Evolutionary conservation across 257 asterid species (phyloP), one percentile per base, ranked within the genome.

Genomic region (Dorcoceras hygrometricum): DNA sequence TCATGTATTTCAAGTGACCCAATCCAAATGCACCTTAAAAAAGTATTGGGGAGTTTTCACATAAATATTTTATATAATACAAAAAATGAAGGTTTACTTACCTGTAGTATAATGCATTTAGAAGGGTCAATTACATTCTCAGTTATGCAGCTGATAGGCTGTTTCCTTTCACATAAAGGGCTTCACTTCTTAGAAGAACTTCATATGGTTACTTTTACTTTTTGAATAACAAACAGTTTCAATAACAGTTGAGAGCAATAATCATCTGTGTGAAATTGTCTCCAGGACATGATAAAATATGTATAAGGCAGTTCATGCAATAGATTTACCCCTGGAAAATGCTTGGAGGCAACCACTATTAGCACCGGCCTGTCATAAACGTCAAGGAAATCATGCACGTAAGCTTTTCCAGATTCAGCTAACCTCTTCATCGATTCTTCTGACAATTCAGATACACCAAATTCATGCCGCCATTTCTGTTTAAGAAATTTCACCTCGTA

Each of bases 381-480:
- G 76, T 92, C 97, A 54, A 82, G 86, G 75, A 34, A 57, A 54
- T 84, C 79, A 71, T 87, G 95, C 63, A 91, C 79, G 69, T 82
- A 87, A 55, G 95, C 83, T 81, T 91, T 91, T 73, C 96, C 96
- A 39, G 86, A 82, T 73, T 84, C 72, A 20, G 88, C 89, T 26
- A 31, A 75, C 22, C 65, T 77, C 64, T 71, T 81, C 27, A 91
- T 82, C 1, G 95, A 84, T 56, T 80, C 89, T 76, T 91, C 96
- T 1, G 96, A 73, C 79, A 91, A 79, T 72, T 81, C 74, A 26
- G 96, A 85, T 55, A 89, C 96, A 53, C 87, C 88, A 65, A 91
- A 91, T 56, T 89, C 90, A 51, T 66, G 73, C 24, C 83, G 91
- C 96, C 96, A 89, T 77, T 69, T 82, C 96, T 91, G 83, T 71